phyloP scores from a whole-genome alignment of 2,329 filamentous ascomycete species.

The Orbilia ellipsospora region DNA sequence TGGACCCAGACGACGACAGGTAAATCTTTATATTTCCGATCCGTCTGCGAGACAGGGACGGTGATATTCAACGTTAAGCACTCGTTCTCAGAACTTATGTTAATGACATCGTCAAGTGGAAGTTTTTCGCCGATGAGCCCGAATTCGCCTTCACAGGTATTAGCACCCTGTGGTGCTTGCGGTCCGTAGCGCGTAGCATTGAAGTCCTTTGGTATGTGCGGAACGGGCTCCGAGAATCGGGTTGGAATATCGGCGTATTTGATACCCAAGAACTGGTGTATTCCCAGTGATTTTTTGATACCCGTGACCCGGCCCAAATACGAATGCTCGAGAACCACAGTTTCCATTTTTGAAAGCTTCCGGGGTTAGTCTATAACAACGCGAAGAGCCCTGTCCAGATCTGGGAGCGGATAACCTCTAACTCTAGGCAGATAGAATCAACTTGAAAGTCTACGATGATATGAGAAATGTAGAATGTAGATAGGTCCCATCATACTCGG shows the following conservation, averaged over 20 bases:
- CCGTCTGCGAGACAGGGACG: slow-evolving; percentile 61
- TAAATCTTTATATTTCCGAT: slow-evolving; percentile 60
- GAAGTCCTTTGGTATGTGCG: slow-evolving; percentile 27
- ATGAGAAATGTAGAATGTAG: background rate
- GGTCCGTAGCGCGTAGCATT: slow-evolving; percentile 41
- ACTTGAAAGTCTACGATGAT: background rate
- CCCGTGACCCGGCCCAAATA: slow-evolving; percentile 34
- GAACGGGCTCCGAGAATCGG: slow-evolving; percentile 42
- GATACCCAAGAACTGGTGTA: slow-evolving; percentile 37
- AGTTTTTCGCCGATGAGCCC: slow-evolving; percentile 37
- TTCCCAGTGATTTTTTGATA: slow-evolving; percentile 28
- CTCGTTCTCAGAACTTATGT: slow-evolving; percentile 62
- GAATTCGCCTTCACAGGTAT: slow-evolving; percentile 44
- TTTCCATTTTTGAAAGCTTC: slow-evolving; percentile 16
- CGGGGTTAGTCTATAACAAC: background rate
- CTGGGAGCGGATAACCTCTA: no score
- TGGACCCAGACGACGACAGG: slow-evolving; percentile 69
- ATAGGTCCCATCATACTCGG: background rate
- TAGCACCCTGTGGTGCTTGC: slow-evolving; percentile 38
- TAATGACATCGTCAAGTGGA: slow-evolving; percentile 21
- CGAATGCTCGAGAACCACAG: slow-evolving; percentile 31
- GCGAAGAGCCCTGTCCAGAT: background rate
- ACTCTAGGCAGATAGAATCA: background rate
- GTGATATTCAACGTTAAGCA: slow-evolving; percentile 69
- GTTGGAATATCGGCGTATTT: slow-evolving; percentile 43